phyloP scores from a whole-genome alignment of 2,329 filamentous ascomycete species.

The Fusarium sp. region DNA sequence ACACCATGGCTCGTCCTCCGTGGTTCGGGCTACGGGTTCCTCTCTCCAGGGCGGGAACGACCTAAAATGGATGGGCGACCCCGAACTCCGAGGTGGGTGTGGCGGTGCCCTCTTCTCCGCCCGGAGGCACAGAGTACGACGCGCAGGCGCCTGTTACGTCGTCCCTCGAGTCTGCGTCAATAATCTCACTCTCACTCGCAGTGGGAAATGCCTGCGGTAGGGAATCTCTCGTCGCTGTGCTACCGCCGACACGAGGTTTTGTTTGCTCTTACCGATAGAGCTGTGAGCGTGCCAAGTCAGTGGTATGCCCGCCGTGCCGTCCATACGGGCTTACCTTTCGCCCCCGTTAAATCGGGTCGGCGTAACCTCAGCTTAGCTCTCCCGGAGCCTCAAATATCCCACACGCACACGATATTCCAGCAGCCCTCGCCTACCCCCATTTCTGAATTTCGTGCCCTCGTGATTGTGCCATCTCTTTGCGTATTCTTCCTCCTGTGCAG shows the following conservation, averaged over 20 bases:
- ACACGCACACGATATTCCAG: not conserved
- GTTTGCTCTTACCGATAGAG: not conserved
- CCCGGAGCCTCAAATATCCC: conserved; percentile 19
- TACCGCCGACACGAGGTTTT: conserved; percentile 29
- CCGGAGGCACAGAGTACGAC: conserved; percentile 18
- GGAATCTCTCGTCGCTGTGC: conserved; percentile 8
- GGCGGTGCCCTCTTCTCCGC: conserved; percentile 5
- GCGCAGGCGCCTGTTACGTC: conserved; percentile 15
- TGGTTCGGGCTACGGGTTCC: not conserved
- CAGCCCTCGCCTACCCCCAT: not conserved
- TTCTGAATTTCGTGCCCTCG: not conserved
- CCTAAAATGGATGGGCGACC: not conserved
- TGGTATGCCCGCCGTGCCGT: conserved; percentile 11
- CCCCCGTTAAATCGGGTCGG: conserved; percentile 8
- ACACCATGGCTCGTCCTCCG: not conserved
- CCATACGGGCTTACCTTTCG: not conserved
- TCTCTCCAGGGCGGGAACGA: not conserved
- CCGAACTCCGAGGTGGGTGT: conserved; percentile 6
- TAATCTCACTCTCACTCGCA: conserved; percentile 5
- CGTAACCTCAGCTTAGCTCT: not conserved
- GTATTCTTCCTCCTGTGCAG: conserved; percentile 1
- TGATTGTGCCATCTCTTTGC: conserved; percentile 1
- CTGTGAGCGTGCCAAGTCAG: conserved; percentile 1
- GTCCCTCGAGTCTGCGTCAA: conserved; percentile 11
- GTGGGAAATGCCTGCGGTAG: not conserved